A percentile compares a stretch with the other conserved stretches of the same genome.
phyloP scores from a whole-genome alignment of 2,329 filamentous ascomycete genomes.

The Coleophoma crateriformis region DNA sequence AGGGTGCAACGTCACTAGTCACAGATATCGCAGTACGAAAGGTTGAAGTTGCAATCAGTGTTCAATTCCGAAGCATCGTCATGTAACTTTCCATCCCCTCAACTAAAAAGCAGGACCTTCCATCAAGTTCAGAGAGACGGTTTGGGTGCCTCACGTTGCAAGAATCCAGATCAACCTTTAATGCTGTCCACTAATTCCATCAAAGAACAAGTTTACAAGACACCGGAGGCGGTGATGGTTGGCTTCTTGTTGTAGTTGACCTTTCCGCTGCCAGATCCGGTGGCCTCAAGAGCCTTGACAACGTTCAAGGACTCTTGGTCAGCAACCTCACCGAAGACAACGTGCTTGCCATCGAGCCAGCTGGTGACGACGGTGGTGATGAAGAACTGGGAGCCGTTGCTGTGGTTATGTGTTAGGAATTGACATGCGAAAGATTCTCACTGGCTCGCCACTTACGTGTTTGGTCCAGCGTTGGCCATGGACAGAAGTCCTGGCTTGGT shows the following conservation, averaged over 20 bases:
- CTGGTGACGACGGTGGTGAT: constrained; percentile 87
- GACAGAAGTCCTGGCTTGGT: constrained; percentile 72
- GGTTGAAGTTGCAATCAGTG: constrained; percentile 9
- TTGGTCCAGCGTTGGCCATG: constrained; percentile 93
- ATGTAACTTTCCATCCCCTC: constrained; percentile 17
- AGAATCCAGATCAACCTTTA: no score
- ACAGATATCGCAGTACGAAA: neutral
- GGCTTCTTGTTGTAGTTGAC: constrained; percentile 52
- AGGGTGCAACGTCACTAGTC: no score
- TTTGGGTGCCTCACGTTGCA: no score
- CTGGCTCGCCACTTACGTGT: constrained; percentile 61
- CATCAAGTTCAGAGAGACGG: neutral
- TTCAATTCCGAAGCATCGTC: constrained; percentile 13
- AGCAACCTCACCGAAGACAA: constrained; percentile 77
- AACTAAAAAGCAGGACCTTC: constrained; percentile 2
- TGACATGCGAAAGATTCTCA: constrained; percentile 20
- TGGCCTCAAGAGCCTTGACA: constrained; percentile 58
- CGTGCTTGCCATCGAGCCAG: constrained; percentile 79
- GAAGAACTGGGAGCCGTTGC: constrained; percentile 98
- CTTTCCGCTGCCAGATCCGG: constrained; percentile 47
- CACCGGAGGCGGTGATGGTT: constrained; percentile 50
- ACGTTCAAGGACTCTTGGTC: constrained; percentile 38
- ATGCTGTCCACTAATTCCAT: neutral
- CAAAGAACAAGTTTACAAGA: constrained; percentile 32
- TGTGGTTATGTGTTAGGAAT: constrained; percentile 47